Base-by-base conservation (phyloP, 345 rosid genomes). In the Raphanus raphanistrum region DNA sequence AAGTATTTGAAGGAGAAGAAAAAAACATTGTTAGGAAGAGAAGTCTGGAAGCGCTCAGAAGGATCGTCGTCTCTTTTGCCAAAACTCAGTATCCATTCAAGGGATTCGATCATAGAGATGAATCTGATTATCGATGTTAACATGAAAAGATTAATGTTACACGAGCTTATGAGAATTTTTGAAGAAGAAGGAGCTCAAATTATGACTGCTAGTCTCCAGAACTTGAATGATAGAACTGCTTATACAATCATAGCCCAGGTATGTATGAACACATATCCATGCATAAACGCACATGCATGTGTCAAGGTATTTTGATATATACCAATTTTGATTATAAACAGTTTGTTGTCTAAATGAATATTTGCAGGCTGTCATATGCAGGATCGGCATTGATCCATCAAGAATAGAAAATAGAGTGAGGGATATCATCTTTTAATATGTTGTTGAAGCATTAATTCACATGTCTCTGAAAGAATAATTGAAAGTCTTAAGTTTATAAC, bases 141-240 rank as follows among this genome's bases (percentile, higher is more conserved):
- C 65, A 70, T 71, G 64, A 76, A 48, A 63, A 77, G 33, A 63
- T 16, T 77, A 28, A 12, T 4, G 75, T 36, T 77, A 38, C 76
- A 63, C 16, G 48, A 71, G 72, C 71, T 74, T 35, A 16, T 79
- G 21, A 79, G 52, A 27, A 25, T 68, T 68, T 75, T 74, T 36
- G 78, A 38, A 70, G 79, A 68, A 17, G 79, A 68, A 79, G 82
- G 82, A 63, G 82, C 82, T 41, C 75, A 74, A 52, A 61, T 68
- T 38, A 70, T 79, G 75, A 74, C 67, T 74, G 62, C 35, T 26
- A 31, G 33, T 70, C 52, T 74, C 36, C 66, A 69, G 7, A 79
- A 25, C 66, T 21, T 79, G 36, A 75, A 70, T 32, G 67, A 63
- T 16, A 79, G 13, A 58, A 63, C 25, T 25, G 3, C 13, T 31